Conservation (phyloP, 441 rosid genomes). For the Gossypium trilobum region DNA sequence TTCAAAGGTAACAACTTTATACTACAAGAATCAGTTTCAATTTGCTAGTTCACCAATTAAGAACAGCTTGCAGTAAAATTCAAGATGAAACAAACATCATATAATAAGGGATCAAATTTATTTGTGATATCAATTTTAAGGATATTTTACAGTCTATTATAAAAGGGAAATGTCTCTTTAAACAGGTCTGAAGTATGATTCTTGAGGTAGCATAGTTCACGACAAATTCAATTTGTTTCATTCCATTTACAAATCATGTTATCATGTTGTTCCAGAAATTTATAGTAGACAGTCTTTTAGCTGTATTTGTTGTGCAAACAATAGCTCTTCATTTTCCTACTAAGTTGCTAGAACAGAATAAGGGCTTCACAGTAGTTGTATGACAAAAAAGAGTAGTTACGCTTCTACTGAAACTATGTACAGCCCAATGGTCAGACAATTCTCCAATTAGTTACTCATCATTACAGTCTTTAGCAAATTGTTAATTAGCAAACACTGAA, state of each 20-base stretch:
- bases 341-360: not conserved
- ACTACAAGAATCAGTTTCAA: not conserved
- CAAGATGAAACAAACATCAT: not conserved
- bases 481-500: not conserved
- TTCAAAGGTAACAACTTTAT: not conserved
- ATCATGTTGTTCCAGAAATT: not conserved
- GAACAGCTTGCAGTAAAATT: not conserved
- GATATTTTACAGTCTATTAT: not conserved
- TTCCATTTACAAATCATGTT: not conserved
- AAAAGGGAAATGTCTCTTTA: not conserved
- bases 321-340: not conserved
- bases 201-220: not conserved
- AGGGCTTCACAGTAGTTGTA: not conserved
- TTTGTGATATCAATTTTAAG: slow-evolving; percentile 4
- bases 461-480: not conserved
- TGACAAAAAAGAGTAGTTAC: not conserved
- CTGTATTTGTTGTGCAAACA: not conserved
- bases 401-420: not conserved
- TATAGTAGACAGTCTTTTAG: not conserved
- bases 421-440: not conserved
- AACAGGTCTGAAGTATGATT: not conserved
- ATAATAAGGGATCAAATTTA: not conserved
- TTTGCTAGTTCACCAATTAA: not conserved
- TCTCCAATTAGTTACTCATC: not conserved
- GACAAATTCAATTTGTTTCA: not conserved